Base-by-base conservation (phyloP, 2,329 filamentous ascomycete species). In the Colletotrichum sp. region DNA sequence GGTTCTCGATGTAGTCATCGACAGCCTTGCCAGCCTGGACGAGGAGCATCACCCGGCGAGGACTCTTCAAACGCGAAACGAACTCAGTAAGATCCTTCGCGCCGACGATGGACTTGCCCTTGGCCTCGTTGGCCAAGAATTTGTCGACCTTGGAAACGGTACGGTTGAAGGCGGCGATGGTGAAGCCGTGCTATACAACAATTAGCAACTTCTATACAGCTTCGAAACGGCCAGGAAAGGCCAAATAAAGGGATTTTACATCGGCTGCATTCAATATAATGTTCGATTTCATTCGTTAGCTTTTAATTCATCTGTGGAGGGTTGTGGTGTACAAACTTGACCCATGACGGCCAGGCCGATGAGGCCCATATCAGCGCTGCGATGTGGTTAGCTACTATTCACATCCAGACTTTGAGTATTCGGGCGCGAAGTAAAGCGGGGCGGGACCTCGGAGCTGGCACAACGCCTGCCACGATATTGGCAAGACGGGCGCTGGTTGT, bases 11-110 rank as follows among this genome's bases (percentile, higher is more conserved):
- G 93, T 98, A 98, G 90, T 98, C 95, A 85, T 99, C 97, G 80
- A 99, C 97, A 77, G 97, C 93, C 90, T 97, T 94, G 83, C 97
- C 97, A 81, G 97, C 97, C 94, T 98, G 97, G 88, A 99, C 97
- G 80, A 99, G 94, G 82, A 99, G 92, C 97, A 99, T 99, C 87
- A 99, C 92, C 82, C 96, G 94, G 82, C 97, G 95, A 82, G 97
- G 97, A 82, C 91, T 95, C 95, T 98, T 98, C 85, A 99, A n/a
- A n/a, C n/a, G n/a, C n/a, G n/a, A n/a, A n/a, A n/a, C n/a, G n/a
- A n/a, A n/a, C n/a, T n/a, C n/a, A n/a, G n/a, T n/a, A n/a, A n/a
- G n/a, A n/a, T n/a, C n/a, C n/a, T n/a, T n/a, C n/a, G n/a, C n/a
- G n/a, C n/a, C 18, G 16, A 98, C 92, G 81, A 99, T 94, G 81